phyloP scores from a whole-genome alignment of 1,139 yeast genomes.

The Pichia sp. region DNA sequence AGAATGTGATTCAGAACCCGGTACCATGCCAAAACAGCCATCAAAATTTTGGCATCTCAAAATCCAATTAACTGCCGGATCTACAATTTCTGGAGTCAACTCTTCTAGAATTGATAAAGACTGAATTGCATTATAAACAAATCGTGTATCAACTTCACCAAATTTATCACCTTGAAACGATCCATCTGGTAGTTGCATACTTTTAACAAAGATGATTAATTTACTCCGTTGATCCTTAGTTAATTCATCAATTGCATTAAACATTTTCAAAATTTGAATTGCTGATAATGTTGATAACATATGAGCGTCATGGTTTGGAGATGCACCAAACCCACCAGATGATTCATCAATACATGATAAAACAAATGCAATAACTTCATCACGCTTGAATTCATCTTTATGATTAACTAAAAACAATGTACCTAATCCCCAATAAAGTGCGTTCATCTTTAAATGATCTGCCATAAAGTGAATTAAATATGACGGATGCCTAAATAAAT shows the following conservation, averaged over 20 bases:
- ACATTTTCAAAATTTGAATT: slow-evolving; percentile 66
- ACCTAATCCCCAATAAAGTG: slow-evolving; percentile 91
- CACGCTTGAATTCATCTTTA: slow-evolving; percentile 49
- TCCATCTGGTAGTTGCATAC: slow-evolving; percentile 66
- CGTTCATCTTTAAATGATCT: slow-evolving; percentile 85
- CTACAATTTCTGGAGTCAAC: slow-evolving; percentile 53
- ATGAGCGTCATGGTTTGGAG: slow-evolving; percentile 86
- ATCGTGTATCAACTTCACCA: slow-evolving; percentile 91
- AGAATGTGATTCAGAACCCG: slow-evolving; percentile 93
- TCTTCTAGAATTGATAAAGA: slow-evolving; percentile 63
- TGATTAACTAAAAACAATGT: slow-evolving; percentile 61
- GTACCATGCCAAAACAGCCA: slow-evolving; percentile 91
- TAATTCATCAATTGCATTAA: slow-evolving; percentile 47
- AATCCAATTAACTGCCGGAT: slow-evolving; percentile 62
- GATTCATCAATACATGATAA: slow-evolving; percentile 54
- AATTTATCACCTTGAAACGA: slow-evolving; percentile 83
- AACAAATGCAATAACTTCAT: slow-evolving; percentile 63
- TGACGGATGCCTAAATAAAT: slow-evolving; percentile 43
- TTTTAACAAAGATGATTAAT: slow-evolving; percentile 42
- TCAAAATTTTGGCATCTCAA: slow-evolving; percentile 78
- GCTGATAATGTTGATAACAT: slow-evolving; percentile 83
- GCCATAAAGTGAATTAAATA: slow-evolving; percentile 81
- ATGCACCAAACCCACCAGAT: slow-evolving; percentile 85
- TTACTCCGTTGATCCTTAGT: slow-evolving; percentile 27
- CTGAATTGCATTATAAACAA: slow-evolving; percentile 76